phyloP scores from a whole-genome alignment of 371 early-diverging fungal species.

The Apophysomyces elegans region DNA sequence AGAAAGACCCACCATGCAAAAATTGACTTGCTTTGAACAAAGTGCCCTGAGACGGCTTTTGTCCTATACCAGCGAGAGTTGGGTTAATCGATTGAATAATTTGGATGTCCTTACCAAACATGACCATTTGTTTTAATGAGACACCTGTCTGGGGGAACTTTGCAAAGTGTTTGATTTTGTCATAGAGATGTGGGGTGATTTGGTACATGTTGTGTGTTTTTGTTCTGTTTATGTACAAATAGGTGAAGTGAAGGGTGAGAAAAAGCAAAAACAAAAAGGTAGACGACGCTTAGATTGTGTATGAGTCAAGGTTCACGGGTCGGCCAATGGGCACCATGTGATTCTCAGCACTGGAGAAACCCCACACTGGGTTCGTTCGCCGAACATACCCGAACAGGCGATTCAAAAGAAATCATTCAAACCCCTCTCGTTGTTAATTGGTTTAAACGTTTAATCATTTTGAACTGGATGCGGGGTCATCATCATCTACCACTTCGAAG shows the following conservation, averaged over 20 bases:
- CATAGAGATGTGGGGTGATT: slow-evolving; percentile 68
- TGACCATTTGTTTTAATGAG: slow-evolving; percentile 79
- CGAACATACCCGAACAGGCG: slow-evolving; percentile 4
- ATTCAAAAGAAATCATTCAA: background rate
- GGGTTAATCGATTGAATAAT: slow-evolving; percentile 10
- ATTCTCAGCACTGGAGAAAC: slow-evolving; percentile 1
- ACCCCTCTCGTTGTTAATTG: slow-evolving; percentile 4
- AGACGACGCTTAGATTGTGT: background rate
- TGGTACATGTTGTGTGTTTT: slow-evolving; percentile 42
- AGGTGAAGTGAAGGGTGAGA: background rate
- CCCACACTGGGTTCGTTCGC: slow-evolving; percentile 10
- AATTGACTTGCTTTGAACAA: slow-evolving; percentile 92
- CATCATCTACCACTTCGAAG: slow-evolving; percentile 48
- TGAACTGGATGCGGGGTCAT: background rate
- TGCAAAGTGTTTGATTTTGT: slow-evolving; percentile 75
- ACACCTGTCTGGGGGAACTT: slow-evolving; percentile 92
- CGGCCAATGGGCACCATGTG: slow-evolving; percentile 8
- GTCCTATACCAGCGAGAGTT: slow-evolving; percentile 57
- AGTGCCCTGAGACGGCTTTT: slow-evolving; percentile 80
- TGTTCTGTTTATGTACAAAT: slow-evolving; percentile 2
- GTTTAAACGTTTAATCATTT: background rate
- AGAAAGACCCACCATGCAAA: slow-evolving; percentile 62
- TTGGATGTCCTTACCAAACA: slow-evolving; percentile 28
- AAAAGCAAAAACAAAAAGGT: slow-evolving; percentile 13
- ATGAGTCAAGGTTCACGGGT: slow-evolving; percentile 9